A percentile compares a stretch with the other conserved stretches of the same genome.
Evolutionary conservation across 768 basidiomycete species (phyloP).

Genomic region (Amanita fuliginea): DNA sequence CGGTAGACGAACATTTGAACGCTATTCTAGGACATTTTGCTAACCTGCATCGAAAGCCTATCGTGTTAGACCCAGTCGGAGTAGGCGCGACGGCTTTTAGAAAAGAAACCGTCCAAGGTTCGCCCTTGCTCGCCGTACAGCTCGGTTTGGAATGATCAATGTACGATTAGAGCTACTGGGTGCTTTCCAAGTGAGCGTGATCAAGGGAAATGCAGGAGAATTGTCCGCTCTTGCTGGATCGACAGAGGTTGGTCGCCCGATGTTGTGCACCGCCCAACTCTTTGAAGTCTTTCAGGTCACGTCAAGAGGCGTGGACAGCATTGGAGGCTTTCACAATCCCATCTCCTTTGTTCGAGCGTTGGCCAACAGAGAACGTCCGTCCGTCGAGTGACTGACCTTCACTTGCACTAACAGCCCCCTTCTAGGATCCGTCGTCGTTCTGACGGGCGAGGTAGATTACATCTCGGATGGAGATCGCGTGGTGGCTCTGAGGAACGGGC

Average conservation of each 20-base stretch:
- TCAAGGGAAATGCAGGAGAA: slow-evolving; percentile 92
- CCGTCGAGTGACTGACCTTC: not conserved
- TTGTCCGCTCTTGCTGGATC: slow-evolving; percentile 73
- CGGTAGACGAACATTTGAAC: not conserved
- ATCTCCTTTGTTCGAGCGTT: slow-evolving; percentile 54
- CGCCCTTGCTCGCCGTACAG: slow-evolving; percentile 7
- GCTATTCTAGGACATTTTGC: slow-evolving; percentile 34
- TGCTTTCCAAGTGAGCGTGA: slow-evolving; percentile 77
- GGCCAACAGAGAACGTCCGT: slow-evolving; percentile 65
- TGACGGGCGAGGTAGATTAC: slow-evolving; percentile 76
- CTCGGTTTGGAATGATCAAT: not conserved
- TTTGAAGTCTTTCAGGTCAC: slow-evolving; percentile 34
- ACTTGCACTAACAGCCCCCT: not conserved
- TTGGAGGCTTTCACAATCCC: slow-evolving; percentile 77
- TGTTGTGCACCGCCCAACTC: not conserved
- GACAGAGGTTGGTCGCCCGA: slow-evolving; percentile 39
- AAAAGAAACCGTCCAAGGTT: slow-evolving; percentile 49
- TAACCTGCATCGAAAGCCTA: slow-evolving; percentile 58
- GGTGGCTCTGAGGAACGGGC: slow-evolving; percentile 65
- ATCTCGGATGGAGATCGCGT: slow-evolving; percentile 72
- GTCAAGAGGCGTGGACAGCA: slow-evolving; percentile 79
- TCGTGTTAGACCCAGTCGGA: slow-evolving; percentile 90
- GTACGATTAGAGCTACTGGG: slow-evolving; percentile 47
- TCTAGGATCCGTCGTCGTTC: slow-evolving; percentile 66
- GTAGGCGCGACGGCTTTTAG: slow-evolving; percentile 75